phyloP scores from a whole-genome alignment of 345 rosid species.

The Ceriops decandra region DNA sequence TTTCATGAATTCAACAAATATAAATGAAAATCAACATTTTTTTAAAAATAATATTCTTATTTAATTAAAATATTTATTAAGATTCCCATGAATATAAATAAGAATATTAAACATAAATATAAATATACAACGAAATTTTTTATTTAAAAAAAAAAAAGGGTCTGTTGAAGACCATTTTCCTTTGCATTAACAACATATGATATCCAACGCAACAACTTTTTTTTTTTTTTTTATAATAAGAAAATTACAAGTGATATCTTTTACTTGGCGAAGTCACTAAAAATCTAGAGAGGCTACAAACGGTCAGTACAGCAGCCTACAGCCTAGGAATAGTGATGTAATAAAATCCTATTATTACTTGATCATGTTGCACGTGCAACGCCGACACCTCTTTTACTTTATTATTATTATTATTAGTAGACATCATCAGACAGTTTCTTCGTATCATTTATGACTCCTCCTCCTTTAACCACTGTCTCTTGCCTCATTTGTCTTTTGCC shows the following conservation, averaged over 20 bases:
- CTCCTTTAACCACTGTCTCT: not conserved
- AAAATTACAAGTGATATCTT: slow-evolving; percentile 18
- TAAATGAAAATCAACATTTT: no score
- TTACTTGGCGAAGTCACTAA: slow-evolving; percentile 28
- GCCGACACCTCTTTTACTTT: slow-evolving; percentile 32
- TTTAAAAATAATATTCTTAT: no score
- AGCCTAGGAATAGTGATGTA: not conserved
- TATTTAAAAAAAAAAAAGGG: no score
- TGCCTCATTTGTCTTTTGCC: no score
- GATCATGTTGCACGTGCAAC: slow-evolving; percentile 39
- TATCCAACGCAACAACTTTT: not conserved
- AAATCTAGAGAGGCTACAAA: not conserved
- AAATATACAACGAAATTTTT: no score
- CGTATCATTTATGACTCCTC: slow-evolving; percentile 6
- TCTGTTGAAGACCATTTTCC: no score
- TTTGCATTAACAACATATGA: no score
- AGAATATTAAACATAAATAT: no score
- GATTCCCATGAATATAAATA: no score
- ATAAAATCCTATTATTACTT: slow-evolving; percentile 8
- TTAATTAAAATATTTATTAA: no score
- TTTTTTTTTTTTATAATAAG: not conserved
- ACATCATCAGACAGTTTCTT: no score
- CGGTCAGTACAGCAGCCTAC: slow-evolving; percentile 1
- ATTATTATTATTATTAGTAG: not conserved
- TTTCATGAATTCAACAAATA: no score